Evolutionary conservation across 805 yeast species (phyloP), one percentile per base, ranked within the genome.

Genomic region (Candida ponderosae): DNA sequence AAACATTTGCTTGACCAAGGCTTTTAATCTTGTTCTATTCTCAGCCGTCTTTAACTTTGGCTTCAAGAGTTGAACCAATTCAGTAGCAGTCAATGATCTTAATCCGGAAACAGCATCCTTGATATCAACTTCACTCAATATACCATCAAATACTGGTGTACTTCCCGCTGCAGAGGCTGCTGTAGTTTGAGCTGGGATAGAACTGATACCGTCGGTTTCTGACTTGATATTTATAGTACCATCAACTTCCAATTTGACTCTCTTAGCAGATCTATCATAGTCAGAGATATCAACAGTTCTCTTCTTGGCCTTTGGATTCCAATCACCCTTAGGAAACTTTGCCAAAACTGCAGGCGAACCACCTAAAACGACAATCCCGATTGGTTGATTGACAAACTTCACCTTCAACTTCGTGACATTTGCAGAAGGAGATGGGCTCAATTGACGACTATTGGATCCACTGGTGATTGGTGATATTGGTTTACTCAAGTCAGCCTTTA

Each of bases 281-380:
- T 39, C 42, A 6, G 42, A 48, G n/a, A 40, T 48, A 31, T 48
- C 62, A 24, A 46, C 40, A 11, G 48, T 44, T 39, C 67, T 46
- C 37, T 59, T 57, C 46, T 56, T 72, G 10, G 65, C 66, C 26
- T 57, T 54, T 18, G 96, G 90, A 58, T 81, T 81, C 96, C 96
- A 89, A 37, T 78, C 84, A 20, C 95, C 95, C 16, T 56, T 62
- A 3, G 93, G 93, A 62, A 88, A 87, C 28, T 72, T 72, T 15
- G 62, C 56, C 41, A 89, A 66, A 14, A 83, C 66, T 29, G 68
- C 66, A 13, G 73, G 67, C 6, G 82, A 76, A 1, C 88, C 83
- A 48, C 72, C 81, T 32, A 89, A 60, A 13, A 76, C 72, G 33
- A 83, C 74, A 43, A 73, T 51, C 31, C 84, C 82, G 39, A 64